A percentile compares a stretch with the other conserved stretches of the same genome.
Conservation (phyloP, 768 basidiomycete genomes). For the Cyclocybe cylindracea region DNA sequence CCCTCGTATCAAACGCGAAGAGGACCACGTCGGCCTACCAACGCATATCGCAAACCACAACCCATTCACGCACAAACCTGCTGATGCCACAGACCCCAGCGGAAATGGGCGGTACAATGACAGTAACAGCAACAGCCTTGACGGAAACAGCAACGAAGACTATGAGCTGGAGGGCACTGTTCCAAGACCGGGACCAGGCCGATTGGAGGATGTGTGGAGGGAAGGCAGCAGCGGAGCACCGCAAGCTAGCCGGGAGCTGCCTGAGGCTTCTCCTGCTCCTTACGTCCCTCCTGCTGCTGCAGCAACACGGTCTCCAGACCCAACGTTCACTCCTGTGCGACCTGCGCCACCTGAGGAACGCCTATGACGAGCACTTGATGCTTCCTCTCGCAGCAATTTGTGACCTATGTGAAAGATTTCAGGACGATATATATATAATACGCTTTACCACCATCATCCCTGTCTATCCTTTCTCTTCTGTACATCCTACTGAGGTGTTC, state of each 20-base stretch:
- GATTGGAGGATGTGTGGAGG: conserved; percentile 35
- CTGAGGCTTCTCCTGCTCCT: neutral
- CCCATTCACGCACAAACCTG: neutral
- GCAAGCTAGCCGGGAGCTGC: neutral
- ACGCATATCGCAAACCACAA: conserved; percentile 15
- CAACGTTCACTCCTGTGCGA: neutral
- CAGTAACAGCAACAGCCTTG: conserved; percentile 11
- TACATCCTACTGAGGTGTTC: too few relatives aligned
- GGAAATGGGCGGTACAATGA: neutral
- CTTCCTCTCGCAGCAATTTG: too few relatives aligned
- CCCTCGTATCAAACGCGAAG: conserved; percentile 59
- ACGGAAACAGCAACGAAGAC: conserved; percentile 20
- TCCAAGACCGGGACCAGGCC: conserved; percentile 22
- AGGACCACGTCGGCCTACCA: conserved; percentile 43
- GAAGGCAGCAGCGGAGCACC: conserved; percentile 23
- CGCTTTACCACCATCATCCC: too few relatives aligned
- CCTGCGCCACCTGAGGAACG: neutral
- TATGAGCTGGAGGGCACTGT: conserved; percentile 25
- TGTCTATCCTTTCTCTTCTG: too few relatives aligned
- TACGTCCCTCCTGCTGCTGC: neutral
- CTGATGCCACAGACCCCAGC: neutral
- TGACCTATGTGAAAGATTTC: too few relatives aligned
- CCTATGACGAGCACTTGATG: too few relatives aligned
- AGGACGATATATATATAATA: too few relatives aligned
- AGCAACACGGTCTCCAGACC: too few relatives aligned